phyloP scores from a whole-genome alignment of 768 basidiomycete species.

The Rhodosporidiobolus sp. region DNA sequence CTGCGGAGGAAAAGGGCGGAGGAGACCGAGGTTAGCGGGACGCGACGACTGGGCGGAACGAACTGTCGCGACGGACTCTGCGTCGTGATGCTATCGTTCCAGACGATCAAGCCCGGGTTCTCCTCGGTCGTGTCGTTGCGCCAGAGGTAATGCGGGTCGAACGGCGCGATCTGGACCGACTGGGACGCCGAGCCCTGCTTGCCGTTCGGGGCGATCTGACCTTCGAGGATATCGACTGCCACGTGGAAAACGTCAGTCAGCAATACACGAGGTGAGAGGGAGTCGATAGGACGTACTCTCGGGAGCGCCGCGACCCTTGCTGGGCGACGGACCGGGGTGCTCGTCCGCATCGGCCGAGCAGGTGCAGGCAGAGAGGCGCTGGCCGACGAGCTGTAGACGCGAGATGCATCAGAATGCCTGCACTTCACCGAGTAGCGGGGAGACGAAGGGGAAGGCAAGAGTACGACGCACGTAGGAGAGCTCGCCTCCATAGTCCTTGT shows the following conservation, averaged over 20 bases:
- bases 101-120: conserved; percentile 57
- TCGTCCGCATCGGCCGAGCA: conserved; percentile 65
- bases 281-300: conserved; percentile 55
- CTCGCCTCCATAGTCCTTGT: conserved; percentile 51
- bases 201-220: conserved; percentile 60
- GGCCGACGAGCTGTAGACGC: conserved; percentile 72
- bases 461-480: conserved; percentile 39
- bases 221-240: conserved; percentile 63
- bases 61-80: conserved; percentile 8
- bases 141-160: conserved; percentile 63
- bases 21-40: neutral
- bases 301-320: conserved; percentile 68
- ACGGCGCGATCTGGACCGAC: conserved; percentile 59
- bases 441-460: too few species aligned
- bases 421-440: too few species aligned
- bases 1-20: neutral
- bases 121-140: conserved; percentile 52
- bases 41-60: accelerated
- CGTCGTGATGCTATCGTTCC: conserved; percentile 49
- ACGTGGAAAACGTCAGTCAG: neutral
- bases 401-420: conserved; percentile 48
- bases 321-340: conserved; percentile 69
- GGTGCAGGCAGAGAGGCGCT: conserved; percentile 79
- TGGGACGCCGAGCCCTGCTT: conserved; percentile 67
- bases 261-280: too few species aligned